Evolutionary conservation across 2,329 filamentous ascomycete species (phyloP).

Genomic region (Cercospora citrullina): DNA sequence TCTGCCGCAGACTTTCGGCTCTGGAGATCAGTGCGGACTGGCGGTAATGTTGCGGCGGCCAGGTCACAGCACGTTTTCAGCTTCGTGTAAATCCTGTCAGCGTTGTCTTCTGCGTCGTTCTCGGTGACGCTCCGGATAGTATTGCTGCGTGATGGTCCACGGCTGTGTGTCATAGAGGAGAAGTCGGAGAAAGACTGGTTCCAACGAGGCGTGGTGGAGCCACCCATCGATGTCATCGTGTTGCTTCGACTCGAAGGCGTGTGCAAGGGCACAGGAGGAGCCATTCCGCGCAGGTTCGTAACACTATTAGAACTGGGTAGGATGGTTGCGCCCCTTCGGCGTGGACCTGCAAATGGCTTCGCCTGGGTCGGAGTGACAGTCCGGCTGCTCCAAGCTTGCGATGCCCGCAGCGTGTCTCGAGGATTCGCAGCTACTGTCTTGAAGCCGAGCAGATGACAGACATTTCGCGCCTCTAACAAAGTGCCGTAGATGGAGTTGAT

Average conservation of each 20-base stretch:
- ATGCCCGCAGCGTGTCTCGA: conserved; percentile 33
- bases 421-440: conserved; percentile 35
- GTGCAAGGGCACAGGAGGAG: conserved; percentile 47
- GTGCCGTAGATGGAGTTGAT: conserved; percentile 61
- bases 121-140: conserved; percentile 59
- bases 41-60: conserved; percentile 69
- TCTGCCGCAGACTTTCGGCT: conserved; percentile 64
- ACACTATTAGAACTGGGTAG: conserved; percentile 47
- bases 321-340: conserved; percentile 54
- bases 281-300: conserved; percentile 39
- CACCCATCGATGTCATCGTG: conserved; percentile 48
- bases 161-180: conserved; percentile 34
- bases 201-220: conserved; percentile 69
- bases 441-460: conserved; percentile 54
- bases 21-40: conserved; percentile 66
- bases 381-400: conserved; percentile 36
- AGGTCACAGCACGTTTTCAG: conserved; percentile 72
- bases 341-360: conserved; percentile 44
- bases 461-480: conserved; percentile 60
- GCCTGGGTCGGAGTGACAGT: conserved; percentile 51
- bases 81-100: conserved; percentile 79
- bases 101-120: conserved; percentile 75
- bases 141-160: conserved; percentile 45
- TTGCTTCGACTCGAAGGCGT: conserved; percentile 55
- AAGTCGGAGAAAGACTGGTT: conserved; percentile 74